phyloP scores from a whole-genome alignment of 2,329 filamentous ascomycete genomes.

The Sporothrix phasma region DNA sequence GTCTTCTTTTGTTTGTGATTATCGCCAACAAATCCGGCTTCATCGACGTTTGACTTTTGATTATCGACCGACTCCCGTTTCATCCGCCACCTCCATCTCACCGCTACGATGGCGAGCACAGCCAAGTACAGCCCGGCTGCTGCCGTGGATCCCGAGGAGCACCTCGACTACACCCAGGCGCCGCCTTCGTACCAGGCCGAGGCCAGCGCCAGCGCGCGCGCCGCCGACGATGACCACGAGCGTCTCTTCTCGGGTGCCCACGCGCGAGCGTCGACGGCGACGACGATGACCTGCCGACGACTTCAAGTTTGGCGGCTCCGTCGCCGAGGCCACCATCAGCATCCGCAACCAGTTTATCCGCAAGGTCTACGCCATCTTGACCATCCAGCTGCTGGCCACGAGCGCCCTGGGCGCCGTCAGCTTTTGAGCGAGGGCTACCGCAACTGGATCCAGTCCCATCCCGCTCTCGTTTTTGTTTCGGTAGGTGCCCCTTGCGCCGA shows the following conservation, averaged over 20 bases:
- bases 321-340: conserved; percentile 86
- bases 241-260: conserved; percentile 57
- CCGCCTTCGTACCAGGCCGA: conserved; percentile 66
- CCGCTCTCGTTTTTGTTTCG: conserved; percentile 77
- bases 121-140: conserved; percentile 77
- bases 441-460: conserved; percentile 74
- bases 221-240: conserved; percentile 42
- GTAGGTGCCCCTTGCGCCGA: conserved; percentile 32
- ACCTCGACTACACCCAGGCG: conserved; percentile 55
- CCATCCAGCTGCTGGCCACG: conserved; percentile 84
- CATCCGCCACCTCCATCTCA: too few relatives aligned
- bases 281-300: conserved; percentile 71
- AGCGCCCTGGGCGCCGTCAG: conserved; percentile 70
- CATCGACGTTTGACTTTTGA: background rate
- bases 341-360: conserved; percentile 95
- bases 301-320: conserved; percentile 95
- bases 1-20: background rate
- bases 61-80: background rate
- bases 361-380: conserved; percentile 97
- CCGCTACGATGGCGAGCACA: conserved; percentile 36
- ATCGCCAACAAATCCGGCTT: background rate
- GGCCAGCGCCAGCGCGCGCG: conserved; percentile 40
- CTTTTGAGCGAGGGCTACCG: conserved; percentile 76
- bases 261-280: conserved; percentile 67
- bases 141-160: conserved; percentile 75